phyloP scores from a whole-genome alignment of 768 basidiomycete species.

The Mycena amicta region DNA sequence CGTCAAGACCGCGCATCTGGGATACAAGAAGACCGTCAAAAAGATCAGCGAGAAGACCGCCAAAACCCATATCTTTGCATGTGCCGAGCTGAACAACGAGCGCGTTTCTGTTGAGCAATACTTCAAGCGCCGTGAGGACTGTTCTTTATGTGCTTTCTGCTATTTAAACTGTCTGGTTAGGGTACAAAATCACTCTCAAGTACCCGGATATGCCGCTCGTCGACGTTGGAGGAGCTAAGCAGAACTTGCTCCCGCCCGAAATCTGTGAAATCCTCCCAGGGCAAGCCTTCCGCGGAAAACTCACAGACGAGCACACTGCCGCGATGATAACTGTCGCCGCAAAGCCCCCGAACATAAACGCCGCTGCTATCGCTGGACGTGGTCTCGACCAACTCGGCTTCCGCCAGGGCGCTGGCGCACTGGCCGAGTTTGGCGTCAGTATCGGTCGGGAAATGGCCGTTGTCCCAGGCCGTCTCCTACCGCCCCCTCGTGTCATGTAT shows the following conservation, averaged over 20 bases:
- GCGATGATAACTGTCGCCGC: slow-evolving; percentile 75
- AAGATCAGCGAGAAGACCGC: slow-evolving; percentile 51
- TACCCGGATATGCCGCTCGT: slow-evolving; percentile 58
- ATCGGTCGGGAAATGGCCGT: slow-evolving; percentile 67
- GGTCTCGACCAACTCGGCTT: slow-evolving; percentile 70
- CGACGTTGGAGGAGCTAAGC: slow-evolving; percentile 55
- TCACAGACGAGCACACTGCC: slow-evolving; percentile 70
- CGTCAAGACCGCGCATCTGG: slow-evolving; percentile 67
- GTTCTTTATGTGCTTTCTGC: slow-evolving; percentile 26
- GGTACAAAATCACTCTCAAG: slow-evolving; percentile 58
- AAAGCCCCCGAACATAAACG: slow-evolving; percentile 72
- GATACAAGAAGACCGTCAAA: slow-evolving; percentile 77
- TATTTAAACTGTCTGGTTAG: slow-evolving; percentile 36
- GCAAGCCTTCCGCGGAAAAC: slow-evolving; percentile 70
- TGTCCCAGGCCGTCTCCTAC: slow-evolving; percentile 70
- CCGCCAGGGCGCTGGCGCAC: slow-evolving; percentile 37
- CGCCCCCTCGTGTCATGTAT: slow-evolving; percentile 64
- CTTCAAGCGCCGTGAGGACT: slow-evolving; percentile 64
- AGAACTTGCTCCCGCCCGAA: slow-evolving; percentile 65
- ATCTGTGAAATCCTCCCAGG: slow-evolving; percentile 70
- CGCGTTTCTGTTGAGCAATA: slow-evolving; percentile 65
- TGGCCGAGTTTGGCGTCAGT: slow-evolving; percentile 62
- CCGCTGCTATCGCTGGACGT: slow-evolving; percentile 54
- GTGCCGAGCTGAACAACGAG: slow-evolving; percentile 52
- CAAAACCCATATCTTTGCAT: slow-evolving; percentile 52